Evolutionary conservation across 164 flowering plant genomes (phyloP).

Genomic region (Paratinospora sagittata): DNA sequence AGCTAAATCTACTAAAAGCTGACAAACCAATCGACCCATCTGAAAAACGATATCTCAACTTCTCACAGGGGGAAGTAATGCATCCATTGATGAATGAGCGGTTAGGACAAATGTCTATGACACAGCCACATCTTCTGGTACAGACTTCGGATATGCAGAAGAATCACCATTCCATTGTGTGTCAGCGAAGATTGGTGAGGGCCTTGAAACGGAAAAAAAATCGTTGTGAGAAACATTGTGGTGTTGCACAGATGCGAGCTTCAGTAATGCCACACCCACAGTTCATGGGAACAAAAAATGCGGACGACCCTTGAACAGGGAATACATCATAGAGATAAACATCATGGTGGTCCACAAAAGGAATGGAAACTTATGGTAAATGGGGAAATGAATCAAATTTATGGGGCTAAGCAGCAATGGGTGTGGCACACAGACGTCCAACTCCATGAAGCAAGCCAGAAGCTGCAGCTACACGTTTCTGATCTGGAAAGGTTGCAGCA

Average conservation of each 20-base stretch:
- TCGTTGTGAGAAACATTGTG: background rate
- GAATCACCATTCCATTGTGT: constrained; percentile 1
- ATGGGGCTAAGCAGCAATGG: constrained; percentile 4
- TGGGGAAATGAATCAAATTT: background rate
- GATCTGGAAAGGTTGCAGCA: constrained; percentile 1
- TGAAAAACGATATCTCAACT: background rate
- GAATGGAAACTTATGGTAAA: constrained; percentile 1
- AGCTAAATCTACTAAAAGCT: background rate
- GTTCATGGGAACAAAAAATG: too few relatives aligned
- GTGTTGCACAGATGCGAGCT: background rate
- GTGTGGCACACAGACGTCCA: background rate
- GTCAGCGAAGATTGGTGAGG: constrained; percentile 1
- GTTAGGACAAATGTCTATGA: background rate
- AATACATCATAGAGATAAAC: too few relatives aligned
- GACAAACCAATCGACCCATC: background rate
- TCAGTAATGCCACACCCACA: too few relatives aligned
- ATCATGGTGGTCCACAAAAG: background rate
- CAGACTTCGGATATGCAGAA: background rate
- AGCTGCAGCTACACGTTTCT: background rate
- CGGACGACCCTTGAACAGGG: too few relatives aligned
- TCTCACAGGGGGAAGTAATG: background rate
- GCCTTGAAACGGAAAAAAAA: constrained; percentile 1
- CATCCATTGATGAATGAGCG: background rate
- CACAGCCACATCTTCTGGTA: background rate
- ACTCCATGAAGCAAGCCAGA: background rate